A percentile compares a stretch with the other conserved stretches of the same genome.
Evolutionary conservation across 202 grass and related monocot species (phyloP).

Genomic region (Schoenoplectus tabernaemontani): DNA sequence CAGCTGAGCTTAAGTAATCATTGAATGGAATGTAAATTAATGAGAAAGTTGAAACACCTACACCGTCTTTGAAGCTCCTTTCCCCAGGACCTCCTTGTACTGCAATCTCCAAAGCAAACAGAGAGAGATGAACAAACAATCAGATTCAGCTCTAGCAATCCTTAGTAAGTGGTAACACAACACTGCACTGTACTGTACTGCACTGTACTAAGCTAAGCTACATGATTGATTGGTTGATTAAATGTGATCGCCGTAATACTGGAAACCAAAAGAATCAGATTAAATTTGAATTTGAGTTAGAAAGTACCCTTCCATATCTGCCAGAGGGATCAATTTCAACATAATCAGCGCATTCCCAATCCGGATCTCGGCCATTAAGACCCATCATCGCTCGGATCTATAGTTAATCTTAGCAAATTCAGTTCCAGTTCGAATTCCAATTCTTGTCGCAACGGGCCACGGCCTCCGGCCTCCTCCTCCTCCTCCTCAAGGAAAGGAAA

Average conservation of each 20-base stretch:
- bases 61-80: conserved; percentile 97
- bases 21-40: too few species aligned
- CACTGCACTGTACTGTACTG: too few species aligned
- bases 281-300: conserved; percentile 21
- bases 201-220: too few species aligned
- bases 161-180: too few species aligned
- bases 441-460: too few species aligned
- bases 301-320: conserved; percentile 85
- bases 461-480: too few species aligned
- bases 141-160: neutral
- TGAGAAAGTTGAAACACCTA: conserved; percentile 35
- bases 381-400: conserved; percentile 43
- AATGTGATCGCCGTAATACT: neutral
- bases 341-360: conserved; percentile 44
- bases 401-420: too few species aligned
- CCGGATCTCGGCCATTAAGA: conserved; percentile 22
- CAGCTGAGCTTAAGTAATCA: too few species aligned
- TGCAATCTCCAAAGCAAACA: conserved; percentile 28
- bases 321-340: conserved; percentile 87
- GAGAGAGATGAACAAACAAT: neutral
- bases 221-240: neutral
- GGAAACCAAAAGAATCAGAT: neutral
- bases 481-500: too few species aligned
- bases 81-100: conserved; percentile 88
- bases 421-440: too few species aligned